phyloP scores from a whole-genome alignment of 139 green algal species.

The Chlamydomonas schloesseri region DNA sequence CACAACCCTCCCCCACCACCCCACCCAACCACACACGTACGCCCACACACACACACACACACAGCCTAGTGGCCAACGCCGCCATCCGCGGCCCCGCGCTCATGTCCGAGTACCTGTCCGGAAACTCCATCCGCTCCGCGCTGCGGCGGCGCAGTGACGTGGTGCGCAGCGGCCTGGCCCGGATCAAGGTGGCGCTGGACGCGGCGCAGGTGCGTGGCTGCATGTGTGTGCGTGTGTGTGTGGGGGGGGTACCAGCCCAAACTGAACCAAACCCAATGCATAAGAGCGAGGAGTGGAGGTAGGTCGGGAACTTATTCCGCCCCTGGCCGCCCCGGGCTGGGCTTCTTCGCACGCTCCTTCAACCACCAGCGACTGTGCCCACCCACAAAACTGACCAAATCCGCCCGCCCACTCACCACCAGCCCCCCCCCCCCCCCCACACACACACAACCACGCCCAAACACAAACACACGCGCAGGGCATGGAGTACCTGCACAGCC shows the following conservation, averaged over 20 bases:
- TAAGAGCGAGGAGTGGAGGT: too few species aligned
- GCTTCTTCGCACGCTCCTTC: too few species aligned
- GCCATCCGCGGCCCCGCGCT: slow-evolving; percentile 69
- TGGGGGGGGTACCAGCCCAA: too few species aligned
- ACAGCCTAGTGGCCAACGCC: slow-evolving; percentile 43
- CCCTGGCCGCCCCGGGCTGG: too few species aligned
- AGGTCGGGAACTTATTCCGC: too few species aligned
- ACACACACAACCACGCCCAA: background rate
- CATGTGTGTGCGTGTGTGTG: background rate
- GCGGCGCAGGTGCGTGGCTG: slow-evolving; percentile 23
- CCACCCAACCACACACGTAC: background rate
- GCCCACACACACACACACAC: background rate
- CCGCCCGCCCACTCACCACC: too few species aligned
- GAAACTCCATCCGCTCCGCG: slow-evolving; percentile 65
- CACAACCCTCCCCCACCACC: too few species aligned
- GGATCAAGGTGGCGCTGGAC: slow-evolving; percentile 50
- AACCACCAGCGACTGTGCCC: too few species aligned
- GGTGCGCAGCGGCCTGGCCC: slow-evolving; percentile 12
- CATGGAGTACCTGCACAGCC: slow-evolving; percentile 75
- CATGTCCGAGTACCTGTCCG: slow-evolving; percentile 76
- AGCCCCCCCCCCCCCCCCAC: too few species aligned
- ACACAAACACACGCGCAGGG: slow-evolving; percentile 24
- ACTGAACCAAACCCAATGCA: too few species aligned
- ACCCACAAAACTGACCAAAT: too few species aligned
- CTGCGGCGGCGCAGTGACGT: slow-evolving; percentile 56